These are phyloP conservation scores for Phlebiopsis gigantea DNA, from an alignment of 768 basidiomycete genomes.

Conservation along the genomic window DNA sequence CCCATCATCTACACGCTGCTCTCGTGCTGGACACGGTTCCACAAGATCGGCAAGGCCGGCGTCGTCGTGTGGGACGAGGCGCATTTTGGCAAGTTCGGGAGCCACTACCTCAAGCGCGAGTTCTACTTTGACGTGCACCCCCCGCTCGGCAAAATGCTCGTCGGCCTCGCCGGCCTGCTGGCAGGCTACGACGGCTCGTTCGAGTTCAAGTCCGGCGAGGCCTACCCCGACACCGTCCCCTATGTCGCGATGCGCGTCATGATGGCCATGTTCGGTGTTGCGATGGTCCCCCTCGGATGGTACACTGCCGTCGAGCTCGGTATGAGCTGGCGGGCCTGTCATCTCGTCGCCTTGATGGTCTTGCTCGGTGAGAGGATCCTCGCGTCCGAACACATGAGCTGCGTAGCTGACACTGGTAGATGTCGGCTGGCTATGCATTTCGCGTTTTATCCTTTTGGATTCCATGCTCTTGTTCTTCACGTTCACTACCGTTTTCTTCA, in stretches of 20 bases:
- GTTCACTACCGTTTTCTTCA: slow-evolving; percentile 90
- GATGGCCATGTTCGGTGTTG: slow-evolving; percentile 90
- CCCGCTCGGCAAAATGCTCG: slow-evolving; percentile 97
- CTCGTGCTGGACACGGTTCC: slow-evolving; percentile 92
- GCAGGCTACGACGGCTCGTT: slow-evolving; percentile 89
- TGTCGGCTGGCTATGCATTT: slow-evolving; percentile 94
- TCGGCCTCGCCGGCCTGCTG: slow-evolving; percentile 87
- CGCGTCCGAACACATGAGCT: not conserved
- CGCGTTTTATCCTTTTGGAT: slow-evolving; percentile 94
- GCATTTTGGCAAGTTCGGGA: slow-evolving; percentile 98
- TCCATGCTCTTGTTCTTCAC: slow-evolving; percentile 99
- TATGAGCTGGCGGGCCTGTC: slow-evolving; percentile 84
- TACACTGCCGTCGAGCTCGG: slow-evolving; percentile 93
- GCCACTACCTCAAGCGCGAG: slow-evolving; percentile 96
- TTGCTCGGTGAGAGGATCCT: slow-evolving; percentile 61
- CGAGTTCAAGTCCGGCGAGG: slow-evolving; percentile 90
- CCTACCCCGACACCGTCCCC: slow-evolving; percentile 80
- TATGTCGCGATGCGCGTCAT: slow-evolving; percentile 95
- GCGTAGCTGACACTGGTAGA: slow-evolving; percentile 42
- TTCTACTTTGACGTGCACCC: slow-evolving; percentile 99
- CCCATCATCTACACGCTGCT: slow-evolving; percentile 88
- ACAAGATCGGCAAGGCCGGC: slow-evolving; percentile 83
- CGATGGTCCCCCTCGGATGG: slow-evolving; percentile 95
- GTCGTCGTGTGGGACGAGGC: slow-evolving; percentile 98
- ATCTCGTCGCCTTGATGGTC: slow-evolving; percentile 92